These are phyloP conservation scores for Thozetella sp. DNA, from an alignment of 495 filamentous ascomycete genomes.

Conservation along the genomic window DNA sequence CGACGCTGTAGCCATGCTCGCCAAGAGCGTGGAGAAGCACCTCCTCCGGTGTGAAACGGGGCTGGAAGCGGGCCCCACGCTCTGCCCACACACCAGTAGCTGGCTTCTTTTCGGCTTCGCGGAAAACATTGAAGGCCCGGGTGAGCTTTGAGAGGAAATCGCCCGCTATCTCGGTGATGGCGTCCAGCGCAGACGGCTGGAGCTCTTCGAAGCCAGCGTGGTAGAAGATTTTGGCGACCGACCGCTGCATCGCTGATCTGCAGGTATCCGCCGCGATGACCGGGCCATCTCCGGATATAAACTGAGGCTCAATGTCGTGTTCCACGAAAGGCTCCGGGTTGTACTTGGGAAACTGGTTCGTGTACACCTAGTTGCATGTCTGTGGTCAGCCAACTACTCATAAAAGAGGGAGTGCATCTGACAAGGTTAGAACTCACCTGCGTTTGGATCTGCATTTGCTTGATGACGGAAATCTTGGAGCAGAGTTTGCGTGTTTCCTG, in stretches of 20 bases:
- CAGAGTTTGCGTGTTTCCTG: conserved; percentile 96
- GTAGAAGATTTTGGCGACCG: conserved; percentile 92
- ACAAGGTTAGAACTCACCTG: conserved; percentile 61
- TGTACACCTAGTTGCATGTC: conserved; percentile 71
- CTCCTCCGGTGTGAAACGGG: conserved; percentile 77
- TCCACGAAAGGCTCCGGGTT: conserved; percentile 90
- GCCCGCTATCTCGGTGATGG: conserved; percentile 84
- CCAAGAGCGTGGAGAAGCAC: conserved; percentile 82
- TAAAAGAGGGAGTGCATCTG: not conserved
- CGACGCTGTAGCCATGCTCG: conserved; percentile 80
- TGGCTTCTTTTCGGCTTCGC: conserved; percentile 72
- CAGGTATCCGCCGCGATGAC: conserved; percentile 80
- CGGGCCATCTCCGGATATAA: conserved; percentile 84
- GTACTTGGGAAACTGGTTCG: conserved; percentile 98
- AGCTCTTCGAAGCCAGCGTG: conserved; percentile 98
- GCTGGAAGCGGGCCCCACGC: conserved; percentile 55
- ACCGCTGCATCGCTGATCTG: conserved; percentile 82
- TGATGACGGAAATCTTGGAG: conserved; percentile 94
- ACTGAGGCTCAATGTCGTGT: conserved; percentile 79
- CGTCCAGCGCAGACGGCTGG: conserved; percentile 90
- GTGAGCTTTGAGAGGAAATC: conserved; percentile 88
- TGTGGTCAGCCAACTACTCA: conserved; percentile 3
- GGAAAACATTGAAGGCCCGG: conserved; percentile 76
- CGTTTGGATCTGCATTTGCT: conserved; percentile 98
- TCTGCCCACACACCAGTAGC: conserved; percentile 38